These are phyloP conservation scores for Paramecium pentaurelia DNA, from an alignment of 73 alveolate species.

Conservation along the genomic window DNA sequence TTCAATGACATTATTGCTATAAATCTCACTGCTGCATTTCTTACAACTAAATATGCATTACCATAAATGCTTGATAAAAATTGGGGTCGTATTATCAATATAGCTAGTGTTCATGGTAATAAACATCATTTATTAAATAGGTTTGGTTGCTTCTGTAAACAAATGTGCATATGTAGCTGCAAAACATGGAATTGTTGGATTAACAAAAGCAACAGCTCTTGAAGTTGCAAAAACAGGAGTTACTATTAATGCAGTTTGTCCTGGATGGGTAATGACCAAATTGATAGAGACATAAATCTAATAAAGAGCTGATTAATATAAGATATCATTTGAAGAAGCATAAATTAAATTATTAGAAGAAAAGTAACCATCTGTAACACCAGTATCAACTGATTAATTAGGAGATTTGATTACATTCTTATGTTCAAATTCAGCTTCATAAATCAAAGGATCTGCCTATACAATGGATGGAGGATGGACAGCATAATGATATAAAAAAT, in stretches of 20 bases:
- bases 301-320: constrained; percentile 37
- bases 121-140: neutral
- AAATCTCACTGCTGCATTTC: constrained; percentile 53
- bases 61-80: constrained; percentile 38
- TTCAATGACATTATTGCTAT: constrained; percentile 51
- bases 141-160: constrained; percentile 61
- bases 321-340: constrained; percentile 55
- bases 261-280: constrained; percentile 65
- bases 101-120: constrained; percentile 63
- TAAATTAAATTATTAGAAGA: constrained; percentile 46
- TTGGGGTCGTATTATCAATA: constrained; percentile 63
- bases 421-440: constrained; percentile 59
- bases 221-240: constrained; percentile 60
- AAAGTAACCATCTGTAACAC: constrained; percentile 52
- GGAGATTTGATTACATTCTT: constrained; percentile 56
- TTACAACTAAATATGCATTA: constrained; percentile 48
- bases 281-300: constrained; percentile 49
- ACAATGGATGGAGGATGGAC: constrained; percentile 68
- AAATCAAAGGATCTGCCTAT: constrained; percentile 54
- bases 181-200: constrained; percentile 63
- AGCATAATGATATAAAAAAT: constrained; percentile 48
- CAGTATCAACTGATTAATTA: constrained; percentile 53
- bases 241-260: constrained; percentile 65
- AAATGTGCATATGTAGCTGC: constrained; percentile 64
- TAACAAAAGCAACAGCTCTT: constrained; percentile 61